Conservation (phyloP, 139 green algal species). For the Haematococcus sp. region DNA sequence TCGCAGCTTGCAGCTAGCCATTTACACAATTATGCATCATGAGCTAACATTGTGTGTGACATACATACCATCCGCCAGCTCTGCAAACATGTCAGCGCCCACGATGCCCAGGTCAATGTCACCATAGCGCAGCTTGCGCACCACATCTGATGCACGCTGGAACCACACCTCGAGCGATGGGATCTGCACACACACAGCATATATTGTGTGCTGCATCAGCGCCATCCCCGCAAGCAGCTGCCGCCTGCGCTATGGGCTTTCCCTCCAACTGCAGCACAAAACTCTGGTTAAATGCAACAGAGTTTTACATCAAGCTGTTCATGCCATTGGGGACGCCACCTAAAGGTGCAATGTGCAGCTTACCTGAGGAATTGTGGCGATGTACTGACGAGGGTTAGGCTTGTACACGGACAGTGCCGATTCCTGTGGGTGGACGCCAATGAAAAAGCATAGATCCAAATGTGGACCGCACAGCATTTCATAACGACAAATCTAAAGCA, state of each 20-base stretch:
- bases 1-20: no score
- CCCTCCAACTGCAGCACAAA: background rate
- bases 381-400: slow-evolving; percentile 97
- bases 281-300: background rate
- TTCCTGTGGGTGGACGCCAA: slow-evolving; percentile 48
- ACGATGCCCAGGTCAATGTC: slow-evolving; percentile 98
- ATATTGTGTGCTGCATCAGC: no score
- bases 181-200: no score
- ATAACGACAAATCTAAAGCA: no score
- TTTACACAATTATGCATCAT: no score
- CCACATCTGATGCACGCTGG: slow-evolving; percentile 92
- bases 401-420: slow-evolving; percentile 94
- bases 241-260: background rate
- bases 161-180: slow-evolving; percentile 97
- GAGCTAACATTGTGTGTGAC: no score
- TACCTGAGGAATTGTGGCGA: slow-evolving; percentile 84
- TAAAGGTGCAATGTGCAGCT: no score
- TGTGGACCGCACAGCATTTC: no score
- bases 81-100: slow-evolving; percentile 93
- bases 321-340: no score
- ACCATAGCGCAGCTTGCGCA: slow-evolving; percentile 86
- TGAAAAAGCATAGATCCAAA: background rate
- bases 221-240: no score
- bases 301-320: no score
- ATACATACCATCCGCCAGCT: slow-evolving; percentile 61